Evolutionary conservation across 345 rosid species (phyloP).

Genomic region (Syzygium grande): DNA sequence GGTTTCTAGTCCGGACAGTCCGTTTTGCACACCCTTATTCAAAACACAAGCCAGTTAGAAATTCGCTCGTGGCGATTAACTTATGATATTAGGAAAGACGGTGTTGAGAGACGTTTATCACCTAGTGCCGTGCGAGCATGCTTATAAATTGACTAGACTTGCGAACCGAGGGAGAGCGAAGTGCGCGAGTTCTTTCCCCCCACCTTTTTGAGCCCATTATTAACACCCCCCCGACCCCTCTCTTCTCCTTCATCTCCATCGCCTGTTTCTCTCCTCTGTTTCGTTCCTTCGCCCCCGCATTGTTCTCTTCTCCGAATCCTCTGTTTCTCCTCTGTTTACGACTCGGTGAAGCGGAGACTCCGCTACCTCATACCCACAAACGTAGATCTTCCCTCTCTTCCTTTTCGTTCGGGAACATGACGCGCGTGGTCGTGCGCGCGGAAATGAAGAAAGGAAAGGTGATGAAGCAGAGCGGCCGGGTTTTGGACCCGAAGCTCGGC

Average conservation of each 20-base stretch:
- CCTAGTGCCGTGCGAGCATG: not conserved
- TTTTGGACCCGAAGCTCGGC: constrained; percentile 34
- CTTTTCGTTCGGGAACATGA: not conserved
- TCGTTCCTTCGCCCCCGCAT: not conserved
- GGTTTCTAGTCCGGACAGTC: too few relatives aligned
- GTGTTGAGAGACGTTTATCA: not conserved
- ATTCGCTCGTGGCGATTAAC: not conserved
- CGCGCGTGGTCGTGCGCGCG: not conserved
- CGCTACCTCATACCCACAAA: not conserved
- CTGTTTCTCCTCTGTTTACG: constrained; percentile 8
- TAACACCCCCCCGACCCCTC: constrained; percentile 13
- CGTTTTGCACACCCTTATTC: not conserved
- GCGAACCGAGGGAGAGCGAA: not conserved
- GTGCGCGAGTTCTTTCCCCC: constrained; percentile 12
- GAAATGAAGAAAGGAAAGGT: constrained; percentile 5
- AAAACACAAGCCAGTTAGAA: not conserved
- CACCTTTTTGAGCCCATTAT: constrained; percentile 11
- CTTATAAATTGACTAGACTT: not conserved
- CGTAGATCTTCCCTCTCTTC: not conserved
- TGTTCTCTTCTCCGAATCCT: not conserved
- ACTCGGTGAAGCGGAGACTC: not conserved
- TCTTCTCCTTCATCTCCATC: constrained; percentile 4
- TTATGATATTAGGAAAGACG: not conserved
- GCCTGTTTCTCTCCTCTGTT: constrained; percentile 18
- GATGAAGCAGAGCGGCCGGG: constrained; percentile 69